Base-by-base conservation (phyloP, 208 protist species). In the Phytomonas sp. region DNA sequence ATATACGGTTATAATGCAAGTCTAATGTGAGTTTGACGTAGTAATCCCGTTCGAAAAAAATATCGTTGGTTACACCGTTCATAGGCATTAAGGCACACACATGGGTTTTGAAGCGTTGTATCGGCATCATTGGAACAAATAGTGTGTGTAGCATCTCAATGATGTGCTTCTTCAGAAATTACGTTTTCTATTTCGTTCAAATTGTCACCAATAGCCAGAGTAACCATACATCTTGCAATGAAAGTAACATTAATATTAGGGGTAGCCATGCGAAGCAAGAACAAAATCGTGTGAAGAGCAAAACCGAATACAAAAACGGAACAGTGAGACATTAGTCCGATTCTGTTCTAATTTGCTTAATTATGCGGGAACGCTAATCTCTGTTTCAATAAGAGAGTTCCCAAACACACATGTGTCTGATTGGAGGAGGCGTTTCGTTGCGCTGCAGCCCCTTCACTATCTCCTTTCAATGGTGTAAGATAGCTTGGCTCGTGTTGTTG, bases 201-300 rank as follows among this genome's bases (percentile, higher is more conserved):
- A 75, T 98, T 97, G 71, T 94, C 97, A 19, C 92, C 93, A 56
- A 98, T 73, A 32, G 98, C 83, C 29, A 98, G 77, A n/a, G 96
- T 94, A 10, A 98, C 63, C 12, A 98, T 70, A n/a, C 91, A 68
- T 67, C 88, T 85, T 61, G 84, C 91, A 36, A 96, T 79, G 52
- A 92, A 93, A 76, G 98, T 98, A 61, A 98, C 87, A 30, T 94
- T 88, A 1, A 98, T 94, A 72, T 97, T 97, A 7, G 98, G 78
- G 45, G 94, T 97, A 16, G 98, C 83, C 23, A 97, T 84, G 66
- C 89, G 82, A 26, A 88, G 75, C 40, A 97, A 81, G 49, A 96
- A 71, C n/a, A 89, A 80, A 7, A 95, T 59, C 12, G 91, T 70
- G 75, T 97, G 94, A 0, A 94, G 73, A 33, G 80, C 71, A 49